These are phyloP conservation scores for Malassezia yamatoensis DNA, from an alignment of 1,284 basidiomycete species.

Conservation along the genomic window DNA sequence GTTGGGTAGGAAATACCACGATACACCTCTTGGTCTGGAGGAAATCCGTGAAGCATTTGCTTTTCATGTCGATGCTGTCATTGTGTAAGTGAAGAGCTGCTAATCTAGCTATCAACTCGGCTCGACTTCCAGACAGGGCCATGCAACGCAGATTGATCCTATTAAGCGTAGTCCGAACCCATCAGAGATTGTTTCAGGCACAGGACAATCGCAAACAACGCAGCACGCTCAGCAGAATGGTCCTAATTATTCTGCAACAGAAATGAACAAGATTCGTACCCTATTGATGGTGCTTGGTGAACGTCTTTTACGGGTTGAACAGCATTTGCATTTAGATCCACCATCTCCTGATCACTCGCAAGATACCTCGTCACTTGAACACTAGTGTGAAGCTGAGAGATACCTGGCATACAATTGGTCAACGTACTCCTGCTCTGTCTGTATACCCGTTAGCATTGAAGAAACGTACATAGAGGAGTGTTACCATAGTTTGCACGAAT, in stretches of 20 bases:
- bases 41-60: conserved; percentile 23
- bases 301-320: conserved; percentile 17
- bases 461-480: conserved; percentile 8
- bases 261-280: conserved; percentile 14
- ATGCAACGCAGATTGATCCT: neutral
- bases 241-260: neutral
- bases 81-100: conserved; percentile 5
- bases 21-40: conserved; percentile 24
- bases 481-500: conserved; percentile 11
- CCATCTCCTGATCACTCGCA: neutral
- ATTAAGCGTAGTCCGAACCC: neutral
- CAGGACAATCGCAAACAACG: no score
- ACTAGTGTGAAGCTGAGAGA: conserved; percentile 4
- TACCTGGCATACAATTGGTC: conserved; percentile 29
- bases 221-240: neutral
- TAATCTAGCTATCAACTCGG: neutral
- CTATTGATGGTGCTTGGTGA: conserved; percentile 20
- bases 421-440: conserved; percentile 37
- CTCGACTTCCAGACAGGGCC: neutral
- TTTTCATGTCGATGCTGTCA: conserved; percentile 20
- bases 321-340: conserved; percentile 2
- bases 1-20: conserved; percentile 24
- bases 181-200: neutral
- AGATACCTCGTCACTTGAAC: no score
- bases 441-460: conserved; percentile 6